Evolutionary conservation across 805 yeast genomes (phyloP), one percentile per base, ranked within the genome.

Genomic region (Wickerhamiella nectarea): DNA sequence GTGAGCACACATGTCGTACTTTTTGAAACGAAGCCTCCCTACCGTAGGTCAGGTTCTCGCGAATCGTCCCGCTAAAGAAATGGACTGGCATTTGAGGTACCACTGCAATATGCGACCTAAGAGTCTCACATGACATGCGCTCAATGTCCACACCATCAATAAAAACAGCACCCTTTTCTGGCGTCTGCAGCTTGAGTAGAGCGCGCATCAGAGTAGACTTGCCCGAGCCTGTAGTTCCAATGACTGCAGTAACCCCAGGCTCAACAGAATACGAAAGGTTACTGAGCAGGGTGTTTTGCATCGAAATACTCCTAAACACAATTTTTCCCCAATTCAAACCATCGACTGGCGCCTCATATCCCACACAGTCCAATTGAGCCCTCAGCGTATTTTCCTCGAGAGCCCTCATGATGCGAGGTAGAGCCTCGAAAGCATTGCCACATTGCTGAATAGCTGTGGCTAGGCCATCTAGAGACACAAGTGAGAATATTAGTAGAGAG

Each of bases 201-300:
- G 87, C 52, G 1, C 69, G 64, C 0, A 75, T 61, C 1, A 89
- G 48, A 0, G 97, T 85, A 0, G 95, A 80, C 59, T 91, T 91
- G 0, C 99, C 99, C 11, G 80, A 71, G 0, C 99, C 99, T 1
- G 96, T 83, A 28, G 72, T 75, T 0, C 98, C 99, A 3, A 78
- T 74, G 1, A 91, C 59, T 0, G 83, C 91, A 17, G 80, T 65
- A 45, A 75, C 73, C 15, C 74, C 72, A 9, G 62, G 52, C 0
- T 53, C 22, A 1, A 87, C 56, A 0, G 46, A 35, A 25, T 80
- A 61, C 8, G 60, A 58, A 6, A 81, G 51, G 24, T 68, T 52
- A 1, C 63, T 59, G 25, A 80, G 64, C 3, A 71, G 63, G 6
- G 65, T 17, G 14, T 17, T 25, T 17, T 10, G 20, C 12, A 47